phyloP scores from a whole-genome alignment of 2,329 filamentous ascomycete species.

The Stenocarpella maydis region DNA sequence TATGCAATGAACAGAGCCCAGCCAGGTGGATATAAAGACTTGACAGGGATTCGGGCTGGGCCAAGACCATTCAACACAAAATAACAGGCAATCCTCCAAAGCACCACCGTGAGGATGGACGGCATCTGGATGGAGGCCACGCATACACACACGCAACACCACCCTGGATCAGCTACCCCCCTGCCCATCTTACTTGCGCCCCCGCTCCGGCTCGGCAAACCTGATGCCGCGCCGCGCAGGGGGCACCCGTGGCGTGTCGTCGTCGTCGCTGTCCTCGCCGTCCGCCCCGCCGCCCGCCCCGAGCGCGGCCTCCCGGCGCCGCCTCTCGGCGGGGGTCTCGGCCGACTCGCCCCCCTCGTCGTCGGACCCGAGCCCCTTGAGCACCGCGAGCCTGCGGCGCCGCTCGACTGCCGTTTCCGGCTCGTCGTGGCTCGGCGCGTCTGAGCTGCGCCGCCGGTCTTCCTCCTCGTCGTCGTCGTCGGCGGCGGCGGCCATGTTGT shows the following conservation, averaged over 20 bases:
- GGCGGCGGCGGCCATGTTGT: no score
- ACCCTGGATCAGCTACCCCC: neutral
- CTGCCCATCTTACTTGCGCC: slow-evolving; percentile 32
- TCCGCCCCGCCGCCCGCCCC: slow-evolving; percentile 49
- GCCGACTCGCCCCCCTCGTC: slow-evolving; percentile 52
- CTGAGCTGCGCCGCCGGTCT: slow-evolving; percentile 19
- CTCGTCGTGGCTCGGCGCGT: slow-evolving; percentile 47
- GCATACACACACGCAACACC: neutral
- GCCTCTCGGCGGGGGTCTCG: slow-evolving; percentile 79
- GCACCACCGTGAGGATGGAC: neutral
- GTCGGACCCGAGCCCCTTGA: slow-evolving; percentile 53
- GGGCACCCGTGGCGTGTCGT: slow-evolving; percentile 62
- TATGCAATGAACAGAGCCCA: slow-evolving; percentile 28
- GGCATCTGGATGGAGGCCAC: no score
- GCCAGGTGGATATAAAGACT: neutral
- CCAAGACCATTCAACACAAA: slow-evolving; percentile 24
- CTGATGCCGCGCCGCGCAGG: slow-evolving; percentile 64
- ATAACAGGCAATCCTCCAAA: slow-evolving; percentile 7
- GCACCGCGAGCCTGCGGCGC: slow-evolving; percentile 67
- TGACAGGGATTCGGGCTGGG: neutral
- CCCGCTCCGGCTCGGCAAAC: slow-evolving; percentile 60
- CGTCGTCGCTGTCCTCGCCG: slow-evolving; percentile 63
- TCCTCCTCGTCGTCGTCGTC: no score
- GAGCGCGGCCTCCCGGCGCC: slow-evolving; percentile 77
- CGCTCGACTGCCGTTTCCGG: slow-evolving; percentile 76